A percentile compares a stretch with the other conserved stretches of the same genome.
Evolutionary conservation across 352 stramenopile species (phyloP).

Genomic region (Elongisporangium anandrum): DNA sequence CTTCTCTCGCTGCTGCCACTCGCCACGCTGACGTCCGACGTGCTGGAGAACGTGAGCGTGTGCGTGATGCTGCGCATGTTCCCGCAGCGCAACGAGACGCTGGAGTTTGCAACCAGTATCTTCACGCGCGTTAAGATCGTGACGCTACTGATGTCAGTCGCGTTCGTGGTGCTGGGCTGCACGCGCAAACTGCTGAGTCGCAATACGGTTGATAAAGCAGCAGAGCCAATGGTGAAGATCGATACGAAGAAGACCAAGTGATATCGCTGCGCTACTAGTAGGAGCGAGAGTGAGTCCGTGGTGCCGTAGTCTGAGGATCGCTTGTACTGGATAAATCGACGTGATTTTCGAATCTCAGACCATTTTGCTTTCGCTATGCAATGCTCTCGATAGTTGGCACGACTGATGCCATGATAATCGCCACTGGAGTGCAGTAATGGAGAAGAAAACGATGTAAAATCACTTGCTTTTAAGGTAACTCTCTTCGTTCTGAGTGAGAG

Average conservation of each 20-base stretch:
- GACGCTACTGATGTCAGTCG: conserved; percentile 9
- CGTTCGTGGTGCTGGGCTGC: conserved; percentile 19
- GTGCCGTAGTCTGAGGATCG: background rate
- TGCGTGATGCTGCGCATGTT: conserved; percentile 35
- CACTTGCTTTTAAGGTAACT: too few relatives aligned
- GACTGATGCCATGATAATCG: too few relatives aligned
- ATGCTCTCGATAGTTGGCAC: too few relatives aligned
- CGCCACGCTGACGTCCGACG: conserved; percentile 23
- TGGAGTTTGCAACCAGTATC: conserved; percentile 27
- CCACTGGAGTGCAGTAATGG: too few relatives aligned
- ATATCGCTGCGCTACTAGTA: background rate
- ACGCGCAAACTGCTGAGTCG: background rate
- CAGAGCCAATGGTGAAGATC: background rate
- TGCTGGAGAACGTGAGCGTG: conserved; percentile 41
- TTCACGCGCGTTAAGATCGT: conserved; percentile 37
- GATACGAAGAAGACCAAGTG: background rate
- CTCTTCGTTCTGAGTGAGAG: too few relatives aligned
- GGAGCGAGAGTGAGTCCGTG: background rate
- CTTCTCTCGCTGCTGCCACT: conserved; percentile 19
- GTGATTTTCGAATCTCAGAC: too few relatives aligned
- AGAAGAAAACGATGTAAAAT: too few relatives aligned
- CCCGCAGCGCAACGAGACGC: conserved; percentile 13
- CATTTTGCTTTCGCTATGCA: too few relatives aligned
- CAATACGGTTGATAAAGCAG: background rate
- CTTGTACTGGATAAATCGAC: too few relatives aligned